Evolutionary conservation across 1,139 yeast species (phyloP).

Genomic region (Blastobotrys ciferrii): DNA sequence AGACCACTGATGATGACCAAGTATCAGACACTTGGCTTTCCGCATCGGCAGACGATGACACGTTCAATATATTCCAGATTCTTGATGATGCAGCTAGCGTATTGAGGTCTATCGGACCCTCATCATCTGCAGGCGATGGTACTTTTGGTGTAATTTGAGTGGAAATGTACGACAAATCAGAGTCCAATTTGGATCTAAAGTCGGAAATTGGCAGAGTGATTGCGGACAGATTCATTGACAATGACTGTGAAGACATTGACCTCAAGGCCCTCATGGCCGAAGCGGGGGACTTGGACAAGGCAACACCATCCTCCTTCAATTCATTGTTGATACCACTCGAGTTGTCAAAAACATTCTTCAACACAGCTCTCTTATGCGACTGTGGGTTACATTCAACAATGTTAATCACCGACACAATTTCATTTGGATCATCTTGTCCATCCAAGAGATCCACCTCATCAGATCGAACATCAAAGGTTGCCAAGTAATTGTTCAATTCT

Average conservation of each 20-base stretch:
- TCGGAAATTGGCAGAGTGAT: slow-evolving; percentile 19
- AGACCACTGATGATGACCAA: slow-evolving; percentile 39
- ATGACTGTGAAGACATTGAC: slow-evolving; percentile 17
- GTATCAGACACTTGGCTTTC: slow-evolving; percentile 29
- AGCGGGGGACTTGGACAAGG: slow-evolving; percentile 36
- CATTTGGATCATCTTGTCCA: slow-evolving; percentile 32
- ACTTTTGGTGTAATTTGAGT: slow-evolving; percentile 13
- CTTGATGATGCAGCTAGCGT: slow-evolving; percentile 32
- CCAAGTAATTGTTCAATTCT: slow-evolving; percentile 36
- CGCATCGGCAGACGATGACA: slow-evolving; percentile 34
- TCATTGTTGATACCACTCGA: slow-evolving; percentile 39
- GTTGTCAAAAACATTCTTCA: slow-evolving; percentile 40
- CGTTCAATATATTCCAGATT: slow-evolving; percentile 37
- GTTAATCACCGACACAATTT: slow-evolving; percentile 38
- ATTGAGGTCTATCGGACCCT: slow-evolving; percentile 24
- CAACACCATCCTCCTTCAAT: slow-evolving; percentile 39
- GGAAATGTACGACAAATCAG: slow-evolving; percentile 28
- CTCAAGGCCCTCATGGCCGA: slow-evolving; percentile 30
- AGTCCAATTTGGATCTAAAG: slow-evolving; percentile 25
- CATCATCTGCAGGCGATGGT: slow-evolving; percentile 22
- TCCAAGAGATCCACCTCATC: slow-evolving; percentile 21
- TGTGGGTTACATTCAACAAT: slow-evolving; percentile 36
- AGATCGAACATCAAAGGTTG: slow-evolving; percentile 31
- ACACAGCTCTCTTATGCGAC: slow-evolving; percentile 28
- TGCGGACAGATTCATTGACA: slow-evolving; percentile 9